Conservation (phyloP, 805 yeast genomes). For the Sugiyamaella qingdaonensis region DNA sequence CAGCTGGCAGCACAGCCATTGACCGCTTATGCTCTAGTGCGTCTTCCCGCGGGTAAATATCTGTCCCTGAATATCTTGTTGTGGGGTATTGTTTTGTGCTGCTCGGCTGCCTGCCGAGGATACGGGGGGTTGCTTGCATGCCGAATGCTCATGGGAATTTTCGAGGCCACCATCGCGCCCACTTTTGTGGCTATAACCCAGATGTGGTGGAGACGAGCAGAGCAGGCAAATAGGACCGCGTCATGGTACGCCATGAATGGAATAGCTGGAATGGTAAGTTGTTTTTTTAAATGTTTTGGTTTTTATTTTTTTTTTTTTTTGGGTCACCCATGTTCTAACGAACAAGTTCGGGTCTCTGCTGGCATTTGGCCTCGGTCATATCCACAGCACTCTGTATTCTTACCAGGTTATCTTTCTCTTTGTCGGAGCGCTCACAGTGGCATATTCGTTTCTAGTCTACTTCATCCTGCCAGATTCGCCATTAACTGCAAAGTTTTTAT, state of each 20-base stretch:
- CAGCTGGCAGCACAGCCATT: slow-evolving; percentile 46
- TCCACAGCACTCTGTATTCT: slow-evolving; percentile 24
- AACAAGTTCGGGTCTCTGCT: slow-evolving; percentile 44
- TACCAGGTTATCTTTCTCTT: slow-evolving; percentile 54
- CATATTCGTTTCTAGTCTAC: slow-evolving; percentile 26
- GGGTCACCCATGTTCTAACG: slow-evolving; percentile 39
- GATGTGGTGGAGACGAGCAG: slow-evolving; percentile 50
- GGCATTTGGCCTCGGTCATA: slow-evolving; percentile 43
- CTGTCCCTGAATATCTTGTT: slow-evolving; percentile 7
- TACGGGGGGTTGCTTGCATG: slow-evolving; percentile 45
- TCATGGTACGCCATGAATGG: slow-evolving; percentile 36
- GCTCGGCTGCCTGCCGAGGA: slow-evolving; percentile 33
- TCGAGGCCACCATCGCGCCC: slow-evolving; percentile 49
- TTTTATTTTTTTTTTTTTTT: too few relatives aligned
- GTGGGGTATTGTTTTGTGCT: slow-evolving; percentile 18
- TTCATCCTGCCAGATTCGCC: slow-evolving; percentile 20
- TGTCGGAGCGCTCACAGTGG: slow-evolving; percentile 51
- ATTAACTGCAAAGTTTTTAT: slow-evolving; percentile 18
- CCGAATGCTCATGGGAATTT: slow-evolving; percentile 48
- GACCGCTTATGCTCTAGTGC: slow-evolving; percentile 37
- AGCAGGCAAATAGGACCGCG: slow-evolving; percentile 44
- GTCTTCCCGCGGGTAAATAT: slow-evolving; percentile 18
- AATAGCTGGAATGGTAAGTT: slow-evolving; percentile 33
- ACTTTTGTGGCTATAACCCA: slow-evolving; percentile 52
- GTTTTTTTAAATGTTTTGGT: slow-evolving; percentile 14